Evolutionary conservation across 192 early-diverging fungal genomes (phyloP), one percentile per base, ranked within the genome.

Genomic region (Rhizoclosmatium sp.): DNA sequence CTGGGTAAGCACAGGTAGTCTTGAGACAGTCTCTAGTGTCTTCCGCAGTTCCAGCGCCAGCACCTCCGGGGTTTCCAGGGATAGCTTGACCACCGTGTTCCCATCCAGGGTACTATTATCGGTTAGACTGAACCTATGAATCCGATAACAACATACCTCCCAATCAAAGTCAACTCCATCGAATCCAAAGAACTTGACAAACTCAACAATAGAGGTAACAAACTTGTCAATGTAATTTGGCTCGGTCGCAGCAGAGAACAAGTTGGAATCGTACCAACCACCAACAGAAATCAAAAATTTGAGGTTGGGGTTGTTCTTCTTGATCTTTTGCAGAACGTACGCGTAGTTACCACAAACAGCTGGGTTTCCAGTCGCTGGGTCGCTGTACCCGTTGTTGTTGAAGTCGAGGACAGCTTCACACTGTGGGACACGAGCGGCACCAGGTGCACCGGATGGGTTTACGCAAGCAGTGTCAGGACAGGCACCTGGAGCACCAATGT

Each of bases 161-260:
- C 82, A 83, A 45, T 83, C 82, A 46, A 85, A 64, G 71, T 83
- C 82, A 14, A 83, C 82, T 45, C 82, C 82, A 65, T 83, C 82
- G 47, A 83, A 83, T n/a, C 59, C 62, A 56, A 83, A 79, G 47
- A 73, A 79, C 10, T 77, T 61, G 61, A 77, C 73, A 12, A 60
- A 74, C 60, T 58, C 14, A 40, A 60, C 80, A 42, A 83, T 85
- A 4, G 68, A 74, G 5, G 75, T 72, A 41, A 83, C 81, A 7
- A 84, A 71, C 12, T 23, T 51, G 49, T 71, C 72, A 47, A 82
- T 80, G 61, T 82, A 78, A 59, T 69, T 56, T n/a, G 64, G 19
- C 42, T 62, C 65, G 14, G 83, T 83, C 1, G 83, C 83, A 54
- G 64, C 76, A 19, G 70, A 73, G 48, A 59, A 84, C 39, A 80